Base-by-base conservation (phyloP, 129 eudicot species). In the Arctium minus region DNA sequence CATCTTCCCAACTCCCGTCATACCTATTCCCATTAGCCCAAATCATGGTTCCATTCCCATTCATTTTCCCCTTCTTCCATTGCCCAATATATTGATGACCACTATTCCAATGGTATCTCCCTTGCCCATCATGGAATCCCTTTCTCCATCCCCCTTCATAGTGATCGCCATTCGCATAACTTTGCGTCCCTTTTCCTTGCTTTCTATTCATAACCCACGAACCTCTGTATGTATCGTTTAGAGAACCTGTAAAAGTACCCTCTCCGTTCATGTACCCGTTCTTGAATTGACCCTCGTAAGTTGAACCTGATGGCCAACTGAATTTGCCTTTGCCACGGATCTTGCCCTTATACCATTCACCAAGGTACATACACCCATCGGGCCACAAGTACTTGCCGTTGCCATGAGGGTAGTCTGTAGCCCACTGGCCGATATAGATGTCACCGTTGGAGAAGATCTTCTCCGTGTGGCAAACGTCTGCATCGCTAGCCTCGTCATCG, bases 1-100 rank as follows among this genome's bases (percentile, higher is more conserved):
- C 97, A 29, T 86, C 97, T 40, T 82, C 91, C 99, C 99, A 96
- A 81, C 91, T 73, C 39, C 99, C 99, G 36, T 96, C 98, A 44
- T 86, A 96, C 69, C 90, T 79, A 83, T 90, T 89, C 82, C 93
- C 97, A 53, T 90, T 88, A 0, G 81, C 88, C 99, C 98, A 96
- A 64, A 91, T 87, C 94, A 96, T 90, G 0, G 89, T 86, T 10
- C 99, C 99, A 35, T 82, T 84, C 4, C 99, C 98, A 50, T 82
- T 82, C 94, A 93, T 90, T 65, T 79, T 80, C 62, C 99, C 97
- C 4, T 82, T 89, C 82, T 84, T 93, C 99, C 99, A 96, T 44
- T 91, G 94, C 13, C 99, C 99, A 7, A 82, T 80, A 60, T 91
- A 96, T 30, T 89, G 88, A 81, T 93, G 90, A 82, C 99, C 98